Base-by-base conservation (phyloP, 345 rosid genomes). In the Lenwebbia sp. region DNA sequence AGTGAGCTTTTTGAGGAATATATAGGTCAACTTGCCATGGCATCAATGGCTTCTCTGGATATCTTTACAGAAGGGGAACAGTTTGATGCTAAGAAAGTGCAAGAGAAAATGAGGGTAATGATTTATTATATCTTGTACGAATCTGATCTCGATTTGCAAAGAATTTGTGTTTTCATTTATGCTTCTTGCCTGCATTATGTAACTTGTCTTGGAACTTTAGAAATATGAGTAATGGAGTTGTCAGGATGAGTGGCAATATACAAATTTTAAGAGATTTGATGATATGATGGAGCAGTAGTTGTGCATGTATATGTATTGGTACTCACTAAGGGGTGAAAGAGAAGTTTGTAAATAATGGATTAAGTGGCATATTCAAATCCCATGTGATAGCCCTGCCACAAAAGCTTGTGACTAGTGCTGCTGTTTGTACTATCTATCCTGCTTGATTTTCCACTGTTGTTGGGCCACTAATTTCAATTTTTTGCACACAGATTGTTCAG, bases 1-100 rank as follows among this genome's bases (percentile, higher is more conserved):
- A 97, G 99, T 74, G 99, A 97, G 89, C 99, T 97, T 89, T 97
- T 97, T 57, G 99, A 94, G 91, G 96, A 92, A 52, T 97, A 96
- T 70, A 94, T 97, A 85, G 99, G 99, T 87, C 94, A 97, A 92
- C 98, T 97, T 90, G 99, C 99, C 62, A 96, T 97, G 99, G 99
- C 99, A 74, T 97, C 98, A 51, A 95, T 97, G 98, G 98, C 99
- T 90, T 97, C 99, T n/a, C 89, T 93, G 55, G 99, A 97, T 90
- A 90, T 93, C 87, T 94, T 94, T 88, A 91, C 91, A 11, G 99
- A 96, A 88, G 99, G 96, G 78, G 98, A 96, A 87, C 94, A 92
- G 62, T 82, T 96, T 83, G 99, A 97, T 92, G 84, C 96, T 40
- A 97, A 92, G 91, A 95, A 93, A 89, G 86, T 97, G 89, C 96